Base-by-base conservation (phyloP, 2,329 filamentous ascomycete species). In the Penicillium digitatum region DNA sequence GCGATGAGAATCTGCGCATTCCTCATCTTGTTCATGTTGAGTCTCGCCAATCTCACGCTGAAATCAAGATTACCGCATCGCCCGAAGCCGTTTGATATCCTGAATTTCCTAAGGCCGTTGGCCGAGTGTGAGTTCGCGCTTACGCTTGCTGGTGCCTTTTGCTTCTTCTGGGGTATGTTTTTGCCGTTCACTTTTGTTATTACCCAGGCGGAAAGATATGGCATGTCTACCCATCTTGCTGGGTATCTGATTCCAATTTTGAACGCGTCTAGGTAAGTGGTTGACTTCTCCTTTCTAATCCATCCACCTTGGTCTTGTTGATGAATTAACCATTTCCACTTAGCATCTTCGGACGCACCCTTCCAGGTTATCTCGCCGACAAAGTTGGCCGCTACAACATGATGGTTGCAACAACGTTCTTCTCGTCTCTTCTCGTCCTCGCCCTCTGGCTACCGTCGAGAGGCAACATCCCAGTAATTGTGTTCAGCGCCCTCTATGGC, bases 401-500 rank as follows among this genome's bases (percentile, higher is more conserved):
- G 63, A 74, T 81, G 22, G 62, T 79, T 10, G 76, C 85, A 62
- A 78, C 77, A 32, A 62, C 59, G 24, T 60, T 78, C 26, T 74
- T 80, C 12, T 60, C 62, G 3, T 52, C 47, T 3, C 63, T 65
- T 26, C 53, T 64, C 20, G 64, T 65, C 65, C 68, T 85, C 0
- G 80, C 77, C 27, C 68, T 87, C 2, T 82, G 83, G 83, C 72
- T 84, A 5, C 78, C 80, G 1, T 78, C 75, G 11, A 74, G 73
- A 3, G 75, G 76, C 35, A 81, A 84, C 10, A 79, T 80, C 0
- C 79, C 82, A 1, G 82, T 86, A 55, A 79, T 89, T 47, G 76
- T 84, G 34, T 90, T 88, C 68, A 79, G 81, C 12, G 76, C 81
- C n/a, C 71, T 89, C 7, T 90, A 87, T 61, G 88, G 87, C 18